A percentile compares a stretch with the other conserved stretches of the same genome.
phyloP scores from a whole-genome alignment of 345 rosid species.

The Populus nigra region DNA sequence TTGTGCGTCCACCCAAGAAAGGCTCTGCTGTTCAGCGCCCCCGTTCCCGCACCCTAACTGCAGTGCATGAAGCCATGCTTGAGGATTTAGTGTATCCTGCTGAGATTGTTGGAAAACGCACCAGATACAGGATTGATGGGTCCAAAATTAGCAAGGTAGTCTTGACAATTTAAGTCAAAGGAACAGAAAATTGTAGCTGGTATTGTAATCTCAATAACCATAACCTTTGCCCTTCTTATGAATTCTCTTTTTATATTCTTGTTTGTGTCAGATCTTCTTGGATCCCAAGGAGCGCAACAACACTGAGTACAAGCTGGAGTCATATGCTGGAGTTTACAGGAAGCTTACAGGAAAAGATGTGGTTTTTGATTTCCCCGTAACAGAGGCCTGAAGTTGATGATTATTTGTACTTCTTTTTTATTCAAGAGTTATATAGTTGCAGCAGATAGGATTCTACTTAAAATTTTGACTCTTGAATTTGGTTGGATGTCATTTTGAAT shows the following conservation, averaged over 20 bases:
- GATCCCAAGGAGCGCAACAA: constrained; percentile 75
- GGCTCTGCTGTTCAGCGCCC: constrained; percentile 91
- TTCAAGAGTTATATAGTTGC: constrained; percentile 5
- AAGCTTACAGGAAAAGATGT: constrained; percentile 85
- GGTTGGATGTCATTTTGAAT: background rate
- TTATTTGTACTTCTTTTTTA: background rate
- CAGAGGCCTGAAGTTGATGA: constrained; percentile 44
- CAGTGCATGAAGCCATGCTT: constrained; percentile 77
- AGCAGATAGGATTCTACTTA: constrained; percentile 8
- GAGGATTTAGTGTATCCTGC: constrained; percentile 86
- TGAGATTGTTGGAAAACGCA: constrained; percentile 84
- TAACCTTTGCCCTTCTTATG: background rate
- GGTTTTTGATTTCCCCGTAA: constrained; percentile 69
- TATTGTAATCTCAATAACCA: background rate
- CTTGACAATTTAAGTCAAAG: background rate
- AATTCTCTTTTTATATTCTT: background rate
- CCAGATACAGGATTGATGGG: constrained; percentile 76
- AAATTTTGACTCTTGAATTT: constrained; percentile 10
- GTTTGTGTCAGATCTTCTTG: constrained; percentile 54
- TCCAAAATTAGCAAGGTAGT: constrained; percentile 69
- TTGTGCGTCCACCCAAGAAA: constrained; percentile 81
- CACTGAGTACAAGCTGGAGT: constrained; percentile 77
- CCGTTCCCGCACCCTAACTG: constrained; percentile 72
- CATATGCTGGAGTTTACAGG: constrained; percentile 74
- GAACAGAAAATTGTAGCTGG: background rate